These are phyloP conservation scores for Cryphonectria japonica DNA, from an alignment of 2,329 filamentous ascomycete species.

Conservation along the genomic window DNA sequence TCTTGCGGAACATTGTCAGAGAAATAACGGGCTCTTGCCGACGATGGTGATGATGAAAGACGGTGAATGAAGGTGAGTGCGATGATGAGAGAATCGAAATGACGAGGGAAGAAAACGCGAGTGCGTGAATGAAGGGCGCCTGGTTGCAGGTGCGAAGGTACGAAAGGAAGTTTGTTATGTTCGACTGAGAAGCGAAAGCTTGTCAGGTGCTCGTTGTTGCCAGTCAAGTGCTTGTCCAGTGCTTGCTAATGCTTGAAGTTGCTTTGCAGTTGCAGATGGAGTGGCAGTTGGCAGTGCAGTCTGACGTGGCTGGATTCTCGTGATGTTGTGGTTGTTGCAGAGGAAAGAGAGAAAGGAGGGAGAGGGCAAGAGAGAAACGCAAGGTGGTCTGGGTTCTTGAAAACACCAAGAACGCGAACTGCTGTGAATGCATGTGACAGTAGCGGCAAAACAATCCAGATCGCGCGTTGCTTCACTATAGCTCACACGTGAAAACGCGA, in stretches of 20 bases:
- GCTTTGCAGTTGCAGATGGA: not conserved
- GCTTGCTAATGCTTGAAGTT: not conserved
- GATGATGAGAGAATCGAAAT: too few species aligned
- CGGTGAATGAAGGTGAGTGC: too few species aligned
- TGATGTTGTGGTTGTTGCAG: not conserved
- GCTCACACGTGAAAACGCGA: not conserved
- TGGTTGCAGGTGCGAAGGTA: conserved; percentile 12
- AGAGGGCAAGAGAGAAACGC: not conserved
- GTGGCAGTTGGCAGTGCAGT: not conserved
- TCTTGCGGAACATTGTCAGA: conserved; percentile 14
- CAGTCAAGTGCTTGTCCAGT: not conserved
- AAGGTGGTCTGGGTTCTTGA: not conserved
- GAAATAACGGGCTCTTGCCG: not conserved
- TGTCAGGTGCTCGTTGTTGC: not conserved
- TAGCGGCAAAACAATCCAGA: not conserved
- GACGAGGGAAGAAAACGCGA: not conserved
- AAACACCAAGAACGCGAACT: not conserved
- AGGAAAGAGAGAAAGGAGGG: not conserved
- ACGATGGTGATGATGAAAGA: not conserved
- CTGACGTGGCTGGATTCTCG: not conserved
- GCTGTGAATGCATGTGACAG: not conserved
- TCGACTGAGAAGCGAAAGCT: not conserved
- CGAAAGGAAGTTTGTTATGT: not conserved
- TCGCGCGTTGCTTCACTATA: not conserved
- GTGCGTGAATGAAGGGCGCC: not conserved